These are phyloP conservation scores for Chaetoceros muelleri DNA, from an alignment of 108 stramenopile species.

Conservation along the genomic window DNA sequence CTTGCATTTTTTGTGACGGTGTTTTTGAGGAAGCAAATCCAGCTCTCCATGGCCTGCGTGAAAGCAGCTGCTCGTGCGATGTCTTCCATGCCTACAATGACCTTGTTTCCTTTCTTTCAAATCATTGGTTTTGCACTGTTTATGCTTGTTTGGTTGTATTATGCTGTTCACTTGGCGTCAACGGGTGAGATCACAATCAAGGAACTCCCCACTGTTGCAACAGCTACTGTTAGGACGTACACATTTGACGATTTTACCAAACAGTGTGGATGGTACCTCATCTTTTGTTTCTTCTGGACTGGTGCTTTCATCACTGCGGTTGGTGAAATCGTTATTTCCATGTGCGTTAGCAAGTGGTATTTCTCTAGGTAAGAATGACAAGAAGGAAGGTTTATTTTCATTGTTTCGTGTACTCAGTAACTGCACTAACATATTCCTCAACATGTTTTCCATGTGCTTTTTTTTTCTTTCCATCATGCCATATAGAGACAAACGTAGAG, in stretches of 20 bases:
- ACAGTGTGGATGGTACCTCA: constrained; percentile 61
- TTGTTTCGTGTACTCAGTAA: background rate
- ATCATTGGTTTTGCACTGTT: constrained; percentile 47
- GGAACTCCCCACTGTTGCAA: constrained; percentile 11
- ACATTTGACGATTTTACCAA: constrained; percentile 37
- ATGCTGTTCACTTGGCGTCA: constrained; percentile 59
- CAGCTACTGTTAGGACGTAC: constrained; percentile 21
- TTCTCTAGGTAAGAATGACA: constrained; percentile 39
- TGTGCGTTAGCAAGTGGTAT: constrained; percentile 53
- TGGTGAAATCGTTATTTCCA: constrained; percentile 82
- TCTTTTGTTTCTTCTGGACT: constrained; percentile 92
- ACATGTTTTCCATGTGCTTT: constrained; percentile 27
- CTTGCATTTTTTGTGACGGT: constrained; percentile 51
- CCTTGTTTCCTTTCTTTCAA: constrained; percentile 72
- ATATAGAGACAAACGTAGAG: constrained; percentile 52
- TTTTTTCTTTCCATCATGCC: constrained; percentile 37
- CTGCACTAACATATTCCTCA: constrained; percentile 18
- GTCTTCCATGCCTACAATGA: constrained; percentile 59
- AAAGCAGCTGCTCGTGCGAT: constrained; percentile 77
- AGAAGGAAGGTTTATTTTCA: constrained; percentile 38
- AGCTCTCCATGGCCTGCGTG: constrained; percentile 79
- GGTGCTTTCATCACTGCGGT: constrained; percentile 85
- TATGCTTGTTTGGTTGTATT: constrained; percentile 45
- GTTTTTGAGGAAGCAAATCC: constrained; percentile 75
- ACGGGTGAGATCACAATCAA: constrained; percentile 45